Evolutionary conservation across 2,329 filamentous ascomycete genomes (phyloP).

Genomic region (Cladosporium sp.): DNA sequence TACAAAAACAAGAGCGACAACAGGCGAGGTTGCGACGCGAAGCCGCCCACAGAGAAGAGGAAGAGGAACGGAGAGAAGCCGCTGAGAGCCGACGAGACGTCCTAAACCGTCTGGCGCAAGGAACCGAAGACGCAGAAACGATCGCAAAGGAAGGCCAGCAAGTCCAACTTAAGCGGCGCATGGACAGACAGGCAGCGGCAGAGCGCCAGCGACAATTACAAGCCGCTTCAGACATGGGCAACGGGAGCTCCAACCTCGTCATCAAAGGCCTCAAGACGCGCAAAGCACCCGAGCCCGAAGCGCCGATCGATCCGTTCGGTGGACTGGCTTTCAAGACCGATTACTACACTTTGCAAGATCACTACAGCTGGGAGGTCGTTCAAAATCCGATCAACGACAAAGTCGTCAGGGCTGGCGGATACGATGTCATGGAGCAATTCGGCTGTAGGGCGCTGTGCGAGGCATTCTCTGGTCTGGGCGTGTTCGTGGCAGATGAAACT

Average conservation of each 20-base stretch:
- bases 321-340: constrained; percentile 62
- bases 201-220: constrained; percentile 38
- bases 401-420: constrained; percentile 72
- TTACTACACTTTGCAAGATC: constrained; percentile 65
- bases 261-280: constrained; percentile 77
- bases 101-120: constrained; percentile 64
- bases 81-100: constrained; percentile 64
- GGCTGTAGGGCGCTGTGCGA: constrained; percentile 77
- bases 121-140: constrained; percentile 54
- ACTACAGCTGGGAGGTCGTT: constrained; percentile 73
- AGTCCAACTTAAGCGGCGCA: constrained; percentile 70
- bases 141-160: constrained; percentile 51
- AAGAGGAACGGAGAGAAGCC: constrained; percentile 63
- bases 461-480: constrained; percentile 82
- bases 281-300: constrained; percentile 58
- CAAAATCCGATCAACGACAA: constrained; percentile 62
- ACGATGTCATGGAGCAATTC: constrained; percentile 71
- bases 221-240: constrained; percentile 38
- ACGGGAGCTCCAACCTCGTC: constrained; percentile 42
- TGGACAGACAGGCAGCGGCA: constrained; percentile 53
- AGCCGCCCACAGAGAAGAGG: constrained; percentile 63
- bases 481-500: constrained; percentile 76
- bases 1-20: constrained; percentile 59
- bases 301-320: constrained; percentile 84
- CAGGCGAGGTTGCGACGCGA: constrained; percentile 59